Evolutionary conservation across 169 alveolate species (phyloP), one percentile per base, ranked within the genome.

Genomic region (Amoebophrya sp.): DNA sequence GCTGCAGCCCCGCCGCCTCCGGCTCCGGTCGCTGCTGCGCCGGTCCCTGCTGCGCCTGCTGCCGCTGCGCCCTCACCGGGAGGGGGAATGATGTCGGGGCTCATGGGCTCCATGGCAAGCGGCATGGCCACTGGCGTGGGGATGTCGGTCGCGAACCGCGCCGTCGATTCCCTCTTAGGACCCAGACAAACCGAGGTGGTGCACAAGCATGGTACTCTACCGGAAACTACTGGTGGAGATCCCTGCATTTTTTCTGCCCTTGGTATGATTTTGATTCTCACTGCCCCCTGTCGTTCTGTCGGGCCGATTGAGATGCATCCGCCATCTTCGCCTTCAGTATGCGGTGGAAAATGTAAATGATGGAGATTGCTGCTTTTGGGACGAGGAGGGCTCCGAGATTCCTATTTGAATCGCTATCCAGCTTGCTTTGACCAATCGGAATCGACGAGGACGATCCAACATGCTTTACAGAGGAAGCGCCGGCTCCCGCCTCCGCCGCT

Each of bases 51-150:
- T 23, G 38, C 78, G 0, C 29, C 78, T 4, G 29, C 78, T 2
- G 78, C 78, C 7, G 34, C 78, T 16, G 78, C 78, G 26, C 34
- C 78, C 34, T 16, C 39, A 2, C 4, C 34, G 0, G 78, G 78
- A 1, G 78, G 78, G 2, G 78, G 78, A 2, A 58, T 58, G 78
- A 58, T 58, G 78, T 7, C 29, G 4, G 78, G 78, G 10, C 34
- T 58, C 26, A 58, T 58, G 78, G 78, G 78, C 7, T 7, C 29
- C 34, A 58, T 58, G 78, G 78, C 78, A 2, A 58, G 78, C 23
- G 90, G 90, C 39, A 88, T 88, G 90, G 90, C 90, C 10, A 88
- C 90, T 29, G 90, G 90, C 7, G 90, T 42, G 20, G 90, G 90
- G 41, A 41, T 88, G 41, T 88, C 90, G 20, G 50, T 88, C 42